Conservation (phyloP, 495 filamentous ascomycete genomes). For the Penicillium mononematosum region DNA sequence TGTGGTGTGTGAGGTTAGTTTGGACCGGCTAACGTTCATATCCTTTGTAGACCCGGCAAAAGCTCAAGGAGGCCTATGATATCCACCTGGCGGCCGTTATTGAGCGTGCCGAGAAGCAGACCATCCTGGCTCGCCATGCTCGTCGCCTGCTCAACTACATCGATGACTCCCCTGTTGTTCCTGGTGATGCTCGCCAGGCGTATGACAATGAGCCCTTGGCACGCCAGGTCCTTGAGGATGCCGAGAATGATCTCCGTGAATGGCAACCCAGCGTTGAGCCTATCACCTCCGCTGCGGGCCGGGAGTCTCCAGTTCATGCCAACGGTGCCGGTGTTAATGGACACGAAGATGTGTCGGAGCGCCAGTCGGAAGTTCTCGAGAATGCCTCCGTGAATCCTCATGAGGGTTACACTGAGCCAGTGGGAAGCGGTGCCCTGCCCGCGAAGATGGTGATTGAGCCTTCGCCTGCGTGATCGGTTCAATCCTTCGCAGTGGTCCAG, state of each 20-base stretch:
- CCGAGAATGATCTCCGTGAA: constrained; percentile 78
- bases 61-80: constrained; percentile 91
- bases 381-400: background rate
- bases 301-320: constrained; percentile 1
- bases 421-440: constrained; percentile 8
- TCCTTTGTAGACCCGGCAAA: constrained; percentile 71
- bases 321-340: background rate
- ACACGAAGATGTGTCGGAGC: constrained; percentile 4
- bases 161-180: constrained; percentile 89
- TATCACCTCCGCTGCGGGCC: constrained; percentile 7
- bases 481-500: background rate
- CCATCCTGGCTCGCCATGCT: constrained; percentile 85
- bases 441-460: constrained; percentile 10
- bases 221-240: constrained; percentile 84
- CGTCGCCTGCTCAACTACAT: constrained; percentile 80
- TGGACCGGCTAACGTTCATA: constrained; percentile 10
- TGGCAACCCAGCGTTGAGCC: constrained; percentile 53
- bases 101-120: constrained; percentile 94
- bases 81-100: constrained; percentile 82
- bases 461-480: background rate
- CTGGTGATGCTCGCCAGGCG: constrained; percentile 68
- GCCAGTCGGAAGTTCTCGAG: constrained; percentile 3
- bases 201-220: constrained; percentile 66
- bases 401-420: constrained; percentile 8
- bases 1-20: background rate